Conservation (phyloP, 805 yeast genomes). For the Yamadazyma scolyti region DNA sequence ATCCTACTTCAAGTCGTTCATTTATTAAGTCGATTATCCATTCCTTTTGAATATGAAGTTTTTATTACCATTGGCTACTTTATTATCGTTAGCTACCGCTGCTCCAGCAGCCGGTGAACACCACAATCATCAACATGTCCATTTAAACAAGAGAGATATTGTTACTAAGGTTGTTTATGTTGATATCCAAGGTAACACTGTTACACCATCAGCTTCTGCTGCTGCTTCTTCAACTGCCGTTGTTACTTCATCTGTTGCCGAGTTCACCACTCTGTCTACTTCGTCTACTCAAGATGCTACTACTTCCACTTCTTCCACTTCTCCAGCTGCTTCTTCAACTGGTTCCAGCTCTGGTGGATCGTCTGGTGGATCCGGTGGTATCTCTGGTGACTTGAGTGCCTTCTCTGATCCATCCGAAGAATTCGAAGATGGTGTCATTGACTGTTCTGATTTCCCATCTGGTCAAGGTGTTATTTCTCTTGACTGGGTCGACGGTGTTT, state of each 20-base stretch:
- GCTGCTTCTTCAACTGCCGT: slow-evolving; percentile 10
- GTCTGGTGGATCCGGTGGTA: slow-evolving; percentile 29
- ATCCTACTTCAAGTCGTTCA: no score
- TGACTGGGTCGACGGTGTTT: slow-evolving; percentile 47
- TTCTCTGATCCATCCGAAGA: slow-evolving; percentile 53
- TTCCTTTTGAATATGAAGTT: slow-evolving; percentile 31
- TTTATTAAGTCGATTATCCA: no score
- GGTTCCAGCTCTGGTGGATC: slow-evolving; percentile 7
- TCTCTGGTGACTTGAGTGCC: slow-evolving; percentile 55
- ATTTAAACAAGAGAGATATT: slow-evolving; percentile 34
- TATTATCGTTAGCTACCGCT: slow-evolving; percentile 25
- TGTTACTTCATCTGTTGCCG: slow-evolving; percentile 5
- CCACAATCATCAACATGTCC: slow-evolving; percentile 28
- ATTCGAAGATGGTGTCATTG: slow-evolving; percentile 70
- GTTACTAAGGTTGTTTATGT: slow-evolving; percentile 35
- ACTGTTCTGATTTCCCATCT: slow-evolving; percentile 68
- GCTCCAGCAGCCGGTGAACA: slow-evolving; percentile 32
- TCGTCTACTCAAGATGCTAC: slow-evolving; percentile 8
- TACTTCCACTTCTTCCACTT: slow-evolving; percentile 6
- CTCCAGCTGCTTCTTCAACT: slow-evolving; percentile 12
- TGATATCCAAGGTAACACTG: slow-evolving; percentile 32
- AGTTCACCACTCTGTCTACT: slow-evolving; percentile 8
- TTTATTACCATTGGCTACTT: slow-evolving; percentile 16
- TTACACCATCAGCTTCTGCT: slow-evolving; percentile 20
- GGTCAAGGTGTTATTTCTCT: slow-evolving; percentile 82